Evolutionary conservation across 768 basidiomycete genomes (phyloP), one percentile per base, ranked within the genome.

Genomic region (Macrolepiota dolichaula): DNA sequence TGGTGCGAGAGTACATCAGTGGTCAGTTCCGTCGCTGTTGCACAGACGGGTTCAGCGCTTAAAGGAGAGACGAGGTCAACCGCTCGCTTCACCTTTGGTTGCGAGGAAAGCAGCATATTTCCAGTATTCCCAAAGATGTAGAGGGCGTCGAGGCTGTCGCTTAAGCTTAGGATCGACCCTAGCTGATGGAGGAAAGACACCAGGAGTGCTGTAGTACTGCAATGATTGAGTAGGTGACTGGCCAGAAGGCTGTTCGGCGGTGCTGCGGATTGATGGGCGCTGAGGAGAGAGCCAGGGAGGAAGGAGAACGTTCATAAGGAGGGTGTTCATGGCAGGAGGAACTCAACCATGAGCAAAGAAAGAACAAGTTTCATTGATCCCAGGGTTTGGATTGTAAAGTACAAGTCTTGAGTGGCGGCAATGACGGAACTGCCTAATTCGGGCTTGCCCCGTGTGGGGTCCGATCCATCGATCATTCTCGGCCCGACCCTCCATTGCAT

Each of bases 1-100:
- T 88, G 85, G 70, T 97, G 90, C 6, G 81, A 78, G 51, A 96
- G 72, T 25, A 97, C 80, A 56, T 92, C 94, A 12, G 80, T 75
- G 3, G 87, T 85, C 46, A 83, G 66, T 62, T 79, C 78, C 47
- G 78, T 81, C 36, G 77, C 78, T 81, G 63, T 38, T 12, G 27
- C 27, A 13, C 1, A 51, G 42, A 13, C 32, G 53, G 36, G 46
- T 52, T 64, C 38, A 62, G 57, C 22, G 32, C n/a, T 15, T 13
- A 44, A 19, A 44, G 32, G 7, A 38, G 22, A 50, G 24, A 60
- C 27, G 44, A 50, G 51, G 22, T 9, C n/a, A 42, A 42, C 36
- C 13, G 2, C 29, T 38, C 7, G 55, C 73, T 42, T 19, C 42
- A 89, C 90, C 87, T 81, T 91, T 91, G 36, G 81, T 75, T 0